Evolutionary conservation across 2,329 filamentous ascomycete species (phyloP).

Genomic region (Xylariaceae sp.): DNA sequence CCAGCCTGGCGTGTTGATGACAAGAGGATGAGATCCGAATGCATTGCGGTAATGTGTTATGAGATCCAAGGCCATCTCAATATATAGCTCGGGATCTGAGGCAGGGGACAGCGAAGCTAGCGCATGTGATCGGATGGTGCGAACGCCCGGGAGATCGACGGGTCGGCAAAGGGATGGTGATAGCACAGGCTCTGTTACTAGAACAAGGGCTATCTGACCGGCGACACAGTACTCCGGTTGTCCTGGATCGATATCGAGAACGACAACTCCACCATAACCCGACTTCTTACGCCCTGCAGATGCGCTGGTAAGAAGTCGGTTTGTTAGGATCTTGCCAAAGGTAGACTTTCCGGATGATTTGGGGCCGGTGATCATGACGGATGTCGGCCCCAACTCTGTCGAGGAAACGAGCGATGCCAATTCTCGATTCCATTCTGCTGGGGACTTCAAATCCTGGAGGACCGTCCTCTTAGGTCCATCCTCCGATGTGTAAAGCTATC

Average conservation of each 20-base stretch:
- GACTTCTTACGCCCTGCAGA: slow-evolving; percentile 23
- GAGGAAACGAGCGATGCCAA: slow-evolving; percentile 42
- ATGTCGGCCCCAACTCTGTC: slow-evolving; percentile 34
- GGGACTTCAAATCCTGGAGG: slow-evolving; percentile 51
- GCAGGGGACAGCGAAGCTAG: slow-evolving; percentile 61
- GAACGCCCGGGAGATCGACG: slow-evolving; percentile 31
- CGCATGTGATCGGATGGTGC: slow-evolving; percentile 57
- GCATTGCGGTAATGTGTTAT: slow-evolving; percentile 50
- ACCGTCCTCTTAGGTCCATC: slow-evolving; percentile 46
- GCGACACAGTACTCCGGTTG: slow-evolving; percentile 70
- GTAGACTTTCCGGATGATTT: slow-evolving; percentile 74
- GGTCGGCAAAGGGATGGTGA: slow-evolving; percentile 63
- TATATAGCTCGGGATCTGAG: slow-evolving; percentile 61
- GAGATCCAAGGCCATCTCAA: slow-evolving; percentile 59
- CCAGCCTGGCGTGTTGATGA: slow-evolving; percentile 74
- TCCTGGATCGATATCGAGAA: slow-evolving; percentile 73
- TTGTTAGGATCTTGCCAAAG: slow-evolving; percentile 61
- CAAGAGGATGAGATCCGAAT: slow-evolving; percentile 47
- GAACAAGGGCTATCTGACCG: slow-evolving; percentile 63
- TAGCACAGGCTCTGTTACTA: slow-evolving; percentile 56
- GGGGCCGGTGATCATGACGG: slow-evolving; percentile 60
- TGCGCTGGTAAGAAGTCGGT: slow-evolving; percentile 56
- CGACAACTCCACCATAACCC: slow-evolving; percentile 38
- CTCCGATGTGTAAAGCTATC: slow-evolving; percentile 48
- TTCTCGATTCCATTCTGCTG: slow-evolving; percentile 57